Evolutionary conservation across 805 yeast genomes (phyloP), one percentile per base, ranked within the genome.

Genomic region (Starmerella powellii): DNA sequence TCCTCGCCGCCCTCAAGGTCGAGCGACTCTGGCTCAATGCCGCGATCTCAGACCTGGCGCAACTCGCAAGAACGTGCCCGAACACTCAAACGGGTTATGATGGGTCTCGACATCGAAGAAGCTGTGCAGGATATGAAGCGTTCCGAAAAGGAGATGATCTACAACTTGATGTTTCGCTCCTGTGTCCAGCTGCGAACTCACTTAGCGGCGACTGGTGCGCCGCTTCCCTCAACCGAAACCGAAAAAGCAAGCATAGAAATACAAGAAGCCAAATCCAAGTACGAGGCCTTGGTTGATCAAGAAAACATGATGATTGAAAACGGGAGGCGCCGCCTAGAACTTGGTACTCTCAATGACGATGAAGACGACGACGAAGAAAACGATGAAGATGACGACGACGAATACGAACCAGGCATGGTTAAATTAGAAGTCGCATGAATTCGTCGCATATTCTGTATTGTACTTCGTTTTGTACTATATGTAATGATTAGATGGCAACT

Each of bases 21-120:
- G n/a, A 8, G 19, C 10, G 16, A 5, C 28, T 23, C 21, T 26
- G 13, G 23, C 28, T 10, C 31, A 10, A 15, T 27, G 3, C 20
- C 38, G 4, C 17, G 23, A 15, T 36, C 42, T 1, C 31, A 41
- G 24, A 36, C 39, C 6, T 44, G 47, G 47, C 12, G 19, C 3
- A 38, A 30, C 28, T 16, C 51, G 11, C 48, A 37, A 15, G 53
- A 49, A n/a, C 41, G 44, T 6, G 46, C 49, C n/a, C 44, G 50
- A 4, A 42, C 42, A 10, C 39, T 50, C 1, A 50, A 50, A 20
- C 31, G 48, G 8, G 34, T 47, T 2, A 37, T 50, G 30, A 49
- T 50, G 43, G 53, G 54, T 3, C 32, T 49, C 11, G 44, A 46
- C 18, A 49, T 47, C 41, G 46, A 40, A 3, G 51, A 48, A 2